phyloP scores from a whole-genome alignment of 495 filamentous ascomycete species.

The Penicillium manginii region DNA sequence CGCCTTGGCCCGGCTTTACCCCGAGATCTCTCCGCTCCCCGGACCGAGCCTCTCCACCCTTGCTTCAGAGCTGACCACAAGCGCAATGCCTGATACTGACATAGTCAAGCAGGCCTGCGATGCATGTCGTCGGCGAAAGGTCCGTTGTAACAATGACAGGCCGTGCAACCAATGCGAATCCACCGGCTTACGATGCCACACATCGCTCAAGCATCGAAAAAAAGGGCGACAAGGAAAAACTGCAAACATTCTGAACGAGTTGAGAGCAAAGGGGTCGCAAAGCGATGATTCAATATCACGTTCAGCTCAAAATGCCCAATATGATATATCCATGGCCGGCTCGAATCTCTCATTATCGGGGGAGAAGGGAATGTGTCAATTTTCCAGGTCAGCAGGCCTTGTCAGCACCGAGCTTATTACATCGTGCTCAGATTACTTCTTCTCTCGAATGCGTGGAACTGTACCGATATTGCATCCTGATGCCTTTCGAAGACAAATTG shows the following conservation, averaged over 20 bases:
- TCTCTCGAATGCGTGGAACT: conserved; percentile 72
- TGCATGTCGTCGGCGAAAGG: conserved; percentile 82
- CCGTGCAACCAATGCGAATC: conserved; percentile 72
- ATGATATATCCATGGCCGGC: not conserved
- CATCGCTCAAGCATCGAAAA: conserved; percentile 83
- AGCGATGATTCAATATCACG: conserved; percentile 31
- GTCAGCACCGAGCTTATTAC: conserved; percentile 64
- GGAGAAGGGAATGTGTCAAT: not conserved
- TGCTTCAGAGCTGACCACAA: not conserved
- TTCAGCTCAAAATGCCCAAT: conserved; percentile 32
- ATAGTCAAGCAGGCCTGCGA: conserved; percentile 71
- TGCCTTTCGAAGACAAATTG: conserved; percentile 59
- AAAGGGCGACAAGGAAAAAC: conserved; percentile 83
- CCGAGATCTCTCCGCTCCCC: conserved; percentile 19
- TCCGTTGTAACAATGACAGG: conserved; percentile 59
- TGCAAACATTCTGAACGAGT: conserved; percentile 80
- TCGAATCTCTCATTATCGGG: conserved; percentile 13
- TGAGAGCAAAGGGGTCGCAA: conserved; percentile 68
- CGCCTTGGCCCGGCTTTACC: conserved; percentile 12
- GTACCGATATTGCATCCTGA: conserved; percentile 73
- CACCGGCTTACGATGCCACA: conserved; percentile 73
- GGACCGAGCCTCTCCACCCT: not conserved
- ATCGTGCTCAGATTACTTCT: conserved; percentile 75
- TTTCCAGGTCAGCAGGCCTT: conserved; percentile 48
- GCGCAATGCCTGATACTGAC: conserved; percentile 2